Conservation (phyloP, 139 green algal species). For the Chlamydomonas sphaeroides region DNA sequence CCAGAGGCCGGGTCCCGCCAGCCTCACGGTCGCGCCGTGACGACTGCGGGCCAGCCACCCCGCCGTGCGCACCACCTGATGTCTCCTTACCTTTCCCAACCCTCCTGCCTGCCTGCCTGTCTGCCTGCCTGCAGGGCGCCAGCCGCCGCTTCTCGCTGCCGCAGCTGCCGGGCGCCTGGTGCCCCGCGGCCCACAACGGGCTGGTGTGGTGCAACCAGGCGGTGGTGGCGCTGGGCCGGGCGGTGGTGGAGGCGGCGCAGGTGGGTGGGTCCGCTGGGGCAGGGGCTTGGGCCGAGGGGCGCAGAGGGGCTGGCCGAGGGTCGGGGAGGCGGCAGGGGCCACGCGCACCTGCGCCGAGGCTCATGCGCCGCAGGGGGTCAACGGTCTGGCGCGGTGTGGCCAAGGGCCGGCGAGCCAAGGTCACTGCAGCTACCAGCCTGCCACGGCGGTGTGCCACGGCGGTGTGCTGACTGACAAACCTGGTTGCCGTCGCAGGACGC, state of each 20-base stretch:
- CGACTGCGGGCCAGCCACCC: neutral
- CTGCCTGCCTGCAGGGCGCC: neutral
- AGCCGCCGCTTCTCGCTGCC: neutral
- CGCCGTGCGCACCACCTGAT: neutral
- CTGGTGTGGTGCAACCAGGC: conserved; percentile 69
- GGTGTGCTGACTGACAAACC: too few species aligned
- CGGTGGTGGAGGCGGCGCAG: conserved; percentile 42
- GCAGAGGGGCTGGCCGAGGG: neutral
- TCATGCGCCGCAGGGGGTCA: neutral
- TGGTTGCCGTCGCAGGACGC: conserved; percentile 21
- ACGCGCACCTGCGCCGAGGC: neutral
- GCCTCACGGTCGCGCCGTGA: neutral
- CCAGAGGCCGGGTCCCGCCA: too few species aligned
- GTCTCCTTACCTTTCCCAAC: too few species aligned
- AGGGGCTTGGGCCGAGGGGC: neutral
- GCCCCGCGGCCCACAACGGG: conserved; percentile 50
- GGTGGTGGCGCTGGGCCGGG: conserved; percentile 31
- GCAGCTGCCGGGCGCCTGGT: conserved; percentile 52
- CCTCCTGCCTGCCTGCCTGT: too few species aligned
- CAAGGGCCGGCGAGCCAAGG: too few species aligned
- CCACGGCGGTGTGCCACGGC: too few species aligned
- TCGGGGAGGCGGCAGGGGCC: too few species aligned
- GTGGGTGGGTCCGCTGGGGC: neutral
- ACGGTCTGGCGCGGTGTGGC: too few species aligned
- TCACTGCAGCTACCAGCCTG: too few species aligned